Base-by-base conservation (phyloP, 345 rosid species). In the Salix brachista region DNA sequence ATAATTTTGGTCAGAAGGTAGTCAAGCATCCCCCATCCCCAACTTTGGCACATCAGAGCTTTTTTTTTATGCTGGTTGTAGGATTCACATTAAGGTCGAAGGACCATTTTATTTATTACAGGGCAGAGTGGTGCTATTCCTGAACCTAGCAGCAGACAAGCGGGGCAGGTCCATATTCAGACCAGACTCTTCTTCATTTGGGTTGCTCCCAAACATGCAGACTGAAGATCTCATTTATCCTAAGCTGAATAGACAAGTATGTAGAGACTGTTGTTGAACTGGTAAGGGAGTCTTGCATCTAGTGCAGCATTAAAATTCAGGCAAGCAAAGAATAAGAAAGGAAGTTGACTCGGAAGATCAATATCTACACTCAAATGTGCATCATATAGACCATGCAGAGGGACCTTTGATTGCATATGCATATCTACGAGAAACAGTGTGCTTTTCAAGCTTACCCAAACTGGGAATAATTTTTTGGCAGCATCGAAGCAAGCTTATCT, bases 381-480 rank as follows among this genome's bases (percentile, higher is more conserved):
- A 78, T 2, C 17, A 41, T 4, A 17, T 34, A 11, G 32, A 77
- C 32, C 67, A 70, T 44, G 39, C 41, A 34, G 62, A 41, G 34
- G 69, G 19, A 58, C 18, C 23, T 44, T 64, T 58, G 64, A 58
- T 66, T 78, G 65, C 61, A 71, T 70, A 30, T n/a, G 37, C 67
- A 42, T 23, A 50, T 41, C 60, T 70, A 30, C 58, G 44, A 78
- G 18, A 66, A 76, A 34, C 64, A 72, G 0, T 60, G 32, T n/a
- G 54, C 50, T 26, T 72, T 76, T 65, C 37, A 32, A 74, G 79
- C 97, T 89, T 89, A 96, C 99, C 94, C 97, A 68, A 94, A 91
- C 84, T 88, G 94, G 52, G 95, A 92, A 85, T 92, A 89, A 84
- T 89, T 93, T 79, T 83, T 80, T 5, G 98, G 99, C 81, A 96